A percentile compares a stretch with the other conserved stretches of the same genome.
Conservation (phyloP, 768 basidiomycete species). For the Chiua virens region DNA sequence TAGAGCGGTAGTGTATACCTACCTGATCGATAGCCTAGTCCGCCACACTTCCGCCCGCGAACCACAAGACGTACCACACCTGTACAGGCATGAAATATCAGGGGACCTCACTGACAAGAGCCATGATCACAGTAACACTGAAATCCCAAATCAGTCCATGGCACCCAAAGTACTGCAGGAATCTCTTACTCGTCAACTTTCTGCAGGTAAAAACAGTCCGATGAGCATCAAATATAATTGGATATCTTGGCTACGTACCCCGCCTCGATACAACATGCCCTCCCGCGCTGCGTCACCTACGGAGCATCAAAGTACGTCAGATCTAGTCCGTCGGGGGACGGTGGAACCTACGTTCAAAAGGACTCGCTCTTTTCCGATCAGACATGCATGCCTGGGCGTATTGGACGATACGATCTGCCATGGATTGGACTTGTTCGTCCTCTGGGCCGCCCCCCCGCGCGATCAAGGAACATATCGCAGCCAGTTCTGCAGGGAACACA, state of each 20-base stretch:
- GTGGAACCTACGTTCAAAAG: constrained; percentile 60
- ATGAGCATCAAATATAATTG: constrained; percentile 8
- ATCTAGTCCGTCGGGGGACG: neutral
- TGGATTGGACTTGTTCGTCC: constrained; percentile 60
- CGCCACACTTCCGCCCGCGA: neutral
- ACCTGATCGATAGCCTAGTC: neutral
- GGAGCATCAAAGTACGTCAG: constrained; percentile 2
- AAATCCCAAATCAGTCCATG: constrained; percentile 1
- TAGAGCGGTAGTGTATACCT: neutral
- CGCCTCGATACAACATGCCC: constrained; percentile 66
- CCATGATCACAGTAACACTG: constrained; percentile 72
- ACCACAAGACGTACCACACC: neutral
- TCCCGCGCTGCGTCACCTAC: constrained; percentile 64
- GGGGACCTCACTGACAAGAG: constrained; percentile 63
- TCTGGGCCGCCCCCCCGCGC: constrained; percentile 57
- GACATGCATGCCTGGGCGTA: constrained; percentile 72
- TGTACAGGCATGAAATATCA: constrained; percentile 20
- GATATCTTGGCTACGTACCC: constrained; percentile 51
- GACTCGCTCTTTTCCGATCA: constrained; percentile 61
- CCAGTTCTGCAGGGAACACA: constrained; percentile 66
- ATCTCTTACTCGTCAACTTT: constrained; percentile 75
- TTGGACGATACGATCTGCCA: constrained; percentile 72
- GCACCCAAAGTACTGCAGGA: neutral
- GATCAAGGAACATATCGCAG: constrained; percentile 66
- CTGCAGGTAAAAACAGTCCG: constrained; percentile 35